phyloP scores from a whole-genome alignment of 352 stramenopile species.

The Globisporangium splendens region DNA sequence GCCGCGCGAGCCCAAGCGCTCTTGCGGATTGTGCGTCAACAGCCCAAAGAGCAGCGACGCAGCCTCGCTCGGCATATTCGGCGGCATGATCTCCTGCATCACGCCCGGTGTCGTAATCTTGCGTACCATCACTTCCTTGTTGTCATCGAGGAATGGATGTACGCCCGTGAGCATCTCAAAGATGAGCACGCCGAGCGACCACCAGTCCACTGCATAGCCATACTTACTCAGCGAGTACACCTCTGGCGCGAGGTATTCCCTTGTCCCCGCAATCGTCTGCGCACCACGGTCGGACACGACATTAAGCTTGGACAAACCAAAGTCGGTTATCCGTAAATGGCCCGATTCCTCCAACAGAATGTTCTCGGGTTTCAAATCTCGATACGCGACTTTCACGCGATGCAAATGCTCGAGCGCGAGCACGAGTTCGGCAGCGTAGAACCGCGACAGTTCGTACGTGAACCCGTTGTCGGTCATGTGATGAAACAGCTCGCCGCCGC shows the following conservation, averaged over 20 bases:
- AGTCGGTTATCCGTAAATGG: slow-evolving; percentile 97
- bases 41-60: slow-evolving; percentile 71
- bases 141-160: slow-evolving; percentile 88
- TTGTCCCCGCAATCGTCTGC: slow-evolving; percentile 73
- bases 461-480: slow-evolving; percentile 92
- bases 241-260: slow-evolving; percentile 90
- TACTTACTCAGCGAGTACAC: slow-evolving; percentile 72
- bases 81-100: slow-evolving; percentile 56
- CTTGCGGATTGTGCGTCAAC: slow-evolving; percentile 66
- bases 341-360: slow-evolving; percentile 83
- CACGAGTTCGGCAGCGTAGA: slow-evolving; percentile 97
- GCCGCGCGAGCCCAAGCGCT: slow-evolving; percentile 59
- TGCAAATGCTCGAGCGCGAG: slow-evolving; percentile 95
- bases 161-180: slow-evolving; percentile 89
- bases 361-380: slow-evolving; percentile 98
- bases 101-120: slow-evolving; percentile 85
- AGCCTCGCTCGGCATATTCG: slow-evolving; percentile 62
- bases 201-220: slow-evolving; percentile 90
- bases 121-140: slow-evolving; percentile 77
- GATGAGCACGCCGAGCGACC: slow-evolving; percentile 88
- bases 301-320: slow-evolving; percentile 84
- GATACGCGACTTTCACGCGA: slow-evolving; percentile 93
- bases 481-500: slow-evolving; percentile 97
- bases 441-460: slow-evolving; percentile 65
- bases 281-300: slow-evolving; percentile 68